Conservation (phyloP, 306 rosid genomes). For the Gastrolobium villosum region DNA sequence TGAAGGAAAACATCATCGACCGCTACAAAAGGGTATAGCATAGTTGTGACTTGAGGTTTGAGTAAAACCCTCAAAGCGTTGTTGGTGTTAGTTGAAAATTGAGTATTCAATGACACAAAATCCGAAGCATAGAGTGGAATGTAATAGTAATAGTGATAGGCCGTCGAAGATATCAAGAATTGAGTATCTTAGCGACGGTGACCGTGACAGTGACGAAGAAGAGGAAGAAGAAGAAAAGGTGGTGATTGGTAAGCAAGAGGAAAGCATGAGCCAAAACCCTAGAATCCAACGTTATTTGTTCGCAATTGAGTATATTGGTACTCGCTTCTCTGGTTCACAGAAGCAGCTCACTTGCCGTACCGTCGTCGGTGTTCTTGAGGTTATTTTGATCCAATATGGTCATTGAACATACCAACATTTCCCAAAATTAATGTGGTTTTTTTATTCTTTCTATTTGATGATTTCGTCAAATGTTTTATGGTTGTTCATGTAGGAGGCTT, state of each 20-base stretch:
- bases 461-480: neutral
- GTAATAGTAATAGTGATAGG: slow-evolving; percentile 53
- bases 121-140: slow-evolving; percentile 58
- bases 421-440: neutral
- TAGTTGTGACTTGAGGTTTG: too few relatives aligned
- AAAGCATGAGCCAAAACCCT: slow-evolving; percentile 59
- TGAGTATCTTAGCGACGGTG: slow-evolving; percentile 21
- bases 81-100: neutral
- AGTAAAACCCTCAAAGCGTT: too few relatives aligned
- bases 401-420: neutral
- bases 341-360: slow-evolving; percentile 81
- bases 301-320: slow-evolving; percentile 88
- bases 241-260: slow-evolving; percentile 1
- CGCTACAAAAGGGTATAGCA: too few relatives aligned
- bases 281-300: slow-evolving; percentile 79
- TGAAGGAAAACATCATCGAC: too few relatives aligned
- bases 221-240: neutral
- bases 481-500: slow-evolving; percentile 71
- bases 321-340: slow-evolving; percentile 93
- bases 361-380: slow-evolving; percentile 90
- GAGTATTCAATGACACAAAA: slow-evolving; percentile 59
- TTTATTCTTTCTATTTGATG: too few relatives aligned
- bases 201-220: slow-evolving; percentile 42
- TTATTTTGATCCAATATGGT: neutral
- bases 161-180: slow-evolving; percentile 70